These are phyloP conservation scores for Neurospora sp. DNA, from an alignment of 495 filamentous ascomycete genomes.

Conservation along the genomic window DNA sequence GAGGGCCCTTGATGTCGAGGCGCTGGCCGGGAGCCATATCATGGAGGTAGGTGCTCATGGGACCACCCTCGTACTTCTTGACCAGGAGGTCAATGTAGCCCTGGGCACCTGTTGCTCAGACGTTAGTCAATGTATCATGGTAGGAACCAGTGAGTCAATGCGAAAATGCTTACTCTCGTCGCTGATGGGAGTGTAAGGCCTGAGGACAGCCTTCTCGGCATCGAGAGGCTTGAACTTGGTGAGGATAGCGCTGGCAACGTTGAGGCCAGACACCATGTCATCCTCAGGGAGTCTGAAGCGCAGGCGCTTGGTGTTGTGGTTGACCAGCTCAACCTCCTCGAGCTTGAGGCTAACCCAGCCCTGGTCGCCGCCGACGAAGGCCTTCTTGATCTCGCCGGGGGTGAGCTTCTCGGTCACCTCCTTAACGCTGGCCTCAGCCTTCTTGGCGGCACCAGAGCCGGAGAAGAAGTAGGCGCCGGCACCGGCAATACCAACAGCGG, in stretches of 20 bases:
- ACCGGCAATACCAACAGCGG: constrained; percentile 30
- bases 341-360: constrained; percentile 76
- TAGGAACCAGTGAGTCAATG: background rate
- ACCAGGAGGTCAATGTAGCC: constrained; percentile 84
- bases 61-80: constrained; percentile 80
- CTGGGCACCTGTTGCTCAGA: constrained; percentile 37
- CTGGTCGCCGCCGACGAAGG: constrained; percentile 78
- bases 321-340: constrained; percentile 63
- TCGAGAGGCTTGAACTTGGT: constrained; percentile 74
- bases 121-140: background rate
- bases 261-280: constrained; percentile 71
- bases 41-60: constrained; percentile 86
- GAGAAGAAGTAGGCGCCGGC: constrained; percentile 44
- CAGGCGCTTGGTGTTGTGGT: constrained; percentile 82
- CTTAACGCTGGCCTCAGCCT: constrained; percentile 41
- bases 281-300: constrained; percentile 75
- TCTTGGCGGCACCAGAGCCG: constrained; percentile 34
- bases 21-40: constrained; percentile 66
- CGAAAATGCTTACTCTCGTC: constrained; percentile 56
- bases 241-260: constrained; percentile 72
- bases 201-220: constrained; percentile 70
- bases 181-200: constrained; percentile 86
- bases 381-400: constrained; percentile 31
- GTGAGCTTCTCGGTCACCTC: constrained; percentile 17
- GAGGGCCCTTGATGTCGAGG: constrained; percentile 85